These are phyloP conservation scores for Pythium folliculosum DNA, from an alignment of 352 stramenopile genomes.

Conservation along the genomic window DNA sequence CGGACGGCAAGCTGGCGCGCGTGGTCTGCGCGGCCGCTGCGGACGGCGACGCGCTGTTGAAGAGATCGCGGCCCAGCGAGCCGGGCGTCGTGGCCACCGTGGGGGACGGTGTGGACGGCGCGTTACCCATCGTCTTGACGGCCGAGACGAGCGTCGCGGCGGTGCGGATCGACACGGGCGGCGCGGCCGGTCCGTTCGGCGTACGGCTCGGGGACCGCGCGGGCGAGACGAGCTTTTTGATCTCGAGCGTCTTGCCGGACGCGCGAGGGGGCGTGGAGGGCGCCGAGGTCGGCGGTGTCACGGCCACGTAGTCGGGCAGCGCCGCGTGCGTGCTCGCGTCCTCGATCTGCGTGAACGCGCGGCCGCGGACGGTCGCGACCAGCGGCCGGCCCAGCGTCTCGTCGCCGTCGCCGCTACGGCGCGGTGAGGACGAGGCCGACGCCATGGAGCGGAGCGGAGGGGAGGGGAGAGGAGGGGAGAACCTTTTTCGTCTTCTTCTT, in stretches of 20 bases:
- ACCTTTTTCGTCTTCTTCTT: background rate
- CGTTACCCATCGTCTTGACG: slow-evolving; percentile 17
- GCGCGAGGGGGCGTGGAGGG: slow-evolving; percentile 19
- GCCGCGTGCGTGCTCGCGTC: slow-evolving; percentile 24
- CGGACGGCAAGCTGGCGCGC: slow-evolving; percentile 5
- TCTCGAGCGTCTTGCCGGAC: slow-evolving; percentile 57
- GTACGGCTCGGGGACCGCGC: slow-evolving; percentile 24
- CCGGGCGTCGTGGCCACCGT: background rate
- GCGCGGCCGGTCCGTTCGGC: background rate
- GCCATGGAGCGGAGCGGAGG: slow-evolving; percentile 6
- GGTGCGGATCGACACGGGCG: slow-evolving; percentile 13
- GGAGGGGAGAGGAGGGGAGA: background rate
- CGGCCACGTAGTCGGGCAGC: slow-evolving; percentile 16
- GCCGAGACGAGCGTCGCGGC: slow-evolving; percentile 17
- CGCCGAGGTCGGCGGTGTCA: slow-evolving; percentile 6
- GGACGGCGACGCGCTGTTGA: slow-evolving; percentile 22
- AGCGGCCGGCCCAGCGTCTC: slow-evolving; percentile 2
- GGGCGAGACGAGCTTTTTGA: slow-evolving; percentile 56
- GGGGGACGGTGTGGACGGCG: slow-evolving; percentile 1
- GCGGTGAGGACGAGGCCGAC: background rate
- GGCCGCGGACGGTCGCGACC: slow-evolving; percentile 17
- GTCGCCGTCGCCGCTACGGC: too few species aligned
- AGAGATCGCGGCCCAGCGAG: slow-evolving; percentile 13
- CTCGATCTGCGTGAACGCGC: slow-evolving; percentile 74
- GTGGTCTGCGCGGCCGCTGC: background rate